Conservation (phyloP, 2,329 filamentous ascomycete genomes). For the Trichoderma citrinoviride region DNA sequence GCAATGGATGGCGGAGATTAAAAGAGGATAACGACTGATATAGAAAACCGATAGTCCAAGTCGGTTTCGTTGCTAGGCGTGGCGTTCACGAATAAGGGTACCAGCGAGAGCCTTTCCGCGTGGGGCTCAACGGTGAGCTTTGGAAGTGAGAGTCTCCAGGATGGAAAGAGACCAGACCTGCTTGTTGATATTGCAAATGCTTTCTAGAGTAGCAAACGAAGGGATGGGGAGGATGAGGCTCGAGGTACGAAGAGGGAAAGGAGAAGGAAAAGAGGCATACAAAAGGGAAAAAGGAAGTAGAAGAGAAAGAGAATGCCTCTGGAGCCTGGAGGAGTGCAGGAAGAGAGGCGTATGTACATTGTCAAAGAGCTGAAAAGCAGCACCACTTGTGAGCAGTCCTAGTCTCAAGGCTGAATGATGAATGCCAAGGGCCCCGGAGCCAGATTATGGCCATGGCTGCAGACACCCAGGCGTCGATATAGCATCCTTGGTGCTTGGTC, state of each 20-base stretch:
- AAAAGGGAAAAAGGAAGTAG: not conserved
- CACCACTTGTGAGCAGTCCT: conserved; percentile 6
- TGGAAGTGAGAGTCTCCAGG: not conserved
- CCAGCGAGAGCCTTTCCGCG: conserved; percentile 1
- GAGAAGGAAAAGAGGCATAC: not conserved
- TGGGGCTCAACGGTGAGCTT: not conserved
- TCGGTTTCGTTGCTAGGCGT: conserved; percentile 1
- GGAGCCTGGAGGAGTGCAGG: not conserved
- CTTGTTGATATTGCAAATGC: not conserved
- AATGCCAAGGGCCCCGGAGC: conserved; percentile 10
- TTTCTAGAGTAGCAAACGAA: no score
- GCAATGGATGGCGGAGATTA: conserved; percentile 8
- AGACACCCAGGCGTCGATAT: conserved; percentile 21
- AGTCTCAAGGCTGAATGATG: conserved; percentile 6
- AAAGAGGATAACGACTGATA: conserved; percentile 16
- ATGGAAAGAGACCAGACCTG: not conserved
- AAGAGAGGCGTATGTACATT: conserved; percentile 8
- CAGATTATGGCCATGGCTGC: conserved; percentile 20
- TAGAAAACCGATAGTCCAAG: conserved; percentile 8
- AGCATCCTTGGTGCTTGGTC: not conserved
- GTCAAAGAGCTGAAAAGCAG: conserved; percentile 3
- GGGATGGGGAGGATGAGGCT: no score
- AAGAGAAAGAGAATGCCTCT: not conserved
- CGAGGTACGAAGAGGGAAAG: not conserved
- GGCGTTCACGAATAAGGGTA: conserved; percentile 1